Evolutionary conservation across 2,329 filamentous ascomycete species (phyloP), one percentile per base, ranked within the genome.

Genomic region (Fusarium sterilihyphosum): DNA sequence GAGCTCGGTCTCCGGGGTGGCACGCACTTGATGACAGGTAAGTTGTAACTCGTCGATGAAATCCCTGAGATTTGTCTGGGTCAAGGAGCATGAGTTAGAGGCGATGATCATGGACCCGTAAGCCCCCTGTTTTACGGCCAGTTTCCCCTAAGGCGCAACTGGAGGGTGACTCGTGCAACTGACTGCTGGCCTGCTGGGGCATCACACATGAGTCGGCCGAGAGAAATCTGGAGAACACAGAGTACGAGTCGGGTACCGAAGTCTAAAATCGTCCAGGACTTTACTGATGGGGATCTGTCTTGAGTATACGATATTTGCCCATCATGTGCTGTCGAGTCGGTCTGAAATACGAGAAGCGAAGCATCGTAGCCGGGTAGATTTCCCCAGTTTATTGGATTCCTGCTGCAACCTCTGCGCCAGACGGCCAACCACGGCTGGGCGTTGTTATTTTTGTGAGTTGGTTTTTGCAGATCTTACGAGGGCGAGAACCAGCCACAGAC

Each of bases 381-480:
- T 14, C 31, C 49, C 47, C 49, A 41, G 61, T 44, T 61, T 68
- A 56, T 72, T 22, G 46, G 29, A 64, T 64, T 72, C 47, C 41
- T 59, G 29, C 40, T 58, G 49, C n/a, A 64, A 49, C 47, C 38
- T 52, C 65, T 53, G 33, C 43, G 29, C 46, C 29, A 59, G 60
- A 49, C 53, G 64, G 65, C 70, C 68, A 61, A 61, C 66, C 67
- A 50, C 33, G 52, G 20, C 35, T 41, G 52, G 67, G 35, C 57
- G 43, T 65, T 54, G 57, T 61, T 62, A 60, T 56, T 70, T 66
- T 61, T 67, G 67, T 62, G 64, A 62, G 44, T 54, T 56, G 62
- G 62, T 46, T 67, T 56, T 72, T 62, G 76, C 70, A 68, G 72
- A 78, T 77, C 74, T 78, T 75, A 75, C 72, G 70, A 74, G 65